Evolutionary conservation across 1,139 yeast species (phyloP).

Genomic region (Geotrichum aggregatum): DNA sequence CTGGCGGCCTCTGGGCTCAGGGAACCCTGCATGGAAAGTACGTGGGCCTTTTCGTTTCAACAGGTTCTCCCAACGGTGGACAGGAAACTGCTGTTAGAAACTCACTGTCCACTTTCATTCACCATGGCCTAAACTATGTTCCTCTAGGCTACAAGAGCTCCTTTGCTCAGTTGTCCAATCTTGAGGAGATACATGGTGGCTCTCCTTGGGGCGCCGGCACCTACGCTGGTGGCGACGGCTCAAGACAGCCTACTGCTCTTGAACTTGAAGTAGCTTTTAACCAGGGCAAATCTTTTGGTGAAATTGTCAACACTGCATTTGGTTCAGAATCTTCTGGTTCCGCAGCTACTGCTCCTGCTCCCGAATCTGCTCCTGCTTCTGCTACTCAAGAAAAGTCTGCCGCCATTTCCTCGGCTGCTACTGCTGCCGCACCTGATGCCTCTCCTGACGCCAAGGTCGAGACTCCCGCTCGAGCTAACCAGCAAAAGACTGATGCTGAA

Average conservation of each 20-base stretch:
- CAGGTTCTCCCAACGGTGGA: conserved; percentile 84
- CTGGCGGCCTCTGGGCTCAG: conserved; percentile 77
- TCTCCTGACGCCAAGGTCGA: conserved; percentile 17
- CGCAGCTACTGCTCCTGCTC: conserved; percentile 3
- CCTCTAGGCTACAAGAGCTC: conserved; percentile 74
- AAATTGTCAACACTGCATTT: conserved; percentile 35
- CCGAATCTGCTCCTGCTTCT: conserved; percentile 18
- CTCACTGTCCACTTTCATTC: conserved; percentile 63
- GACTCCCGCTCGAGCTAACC: conserved; percentile 16
- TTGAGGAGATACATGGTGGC: conserved; percentile 74
- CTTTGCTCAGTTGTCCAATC: conserved; percentile 54
- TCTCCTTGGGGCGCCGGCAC: conserved; percentile 91
- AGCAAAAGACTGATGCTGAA: conserved; percentile 12
- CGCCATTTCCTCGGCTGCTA: conserved; percentile 19
- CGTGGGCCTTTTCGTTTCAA: conserved; percentile 71
- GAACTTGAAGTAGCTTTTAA: conserved; percentile 60
- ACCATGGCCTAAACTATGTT: conserved; percentile 64
- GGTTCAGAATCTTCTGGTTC: too few relatives aligned
- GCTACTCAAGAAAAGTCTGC: too few relatives aligned
- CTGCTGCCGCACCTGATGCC: conserved; percentile 19
- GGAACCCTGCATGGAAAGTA: conserved; percentile 74
- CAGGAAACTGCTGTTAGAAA: conserved; percentile 68
- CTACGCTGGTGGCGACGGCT: conserved; percentile 73
- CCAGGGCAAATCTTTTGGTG: conserved; percentile 65
- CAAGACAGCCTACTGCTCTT: conserved; percentile 62